Percentiles rank a stretch among this genome's conserved stretches.
Evolutionary conservation across 805 yeast species (phyloP).

Genomic region (Candida chilensis): DNA sequence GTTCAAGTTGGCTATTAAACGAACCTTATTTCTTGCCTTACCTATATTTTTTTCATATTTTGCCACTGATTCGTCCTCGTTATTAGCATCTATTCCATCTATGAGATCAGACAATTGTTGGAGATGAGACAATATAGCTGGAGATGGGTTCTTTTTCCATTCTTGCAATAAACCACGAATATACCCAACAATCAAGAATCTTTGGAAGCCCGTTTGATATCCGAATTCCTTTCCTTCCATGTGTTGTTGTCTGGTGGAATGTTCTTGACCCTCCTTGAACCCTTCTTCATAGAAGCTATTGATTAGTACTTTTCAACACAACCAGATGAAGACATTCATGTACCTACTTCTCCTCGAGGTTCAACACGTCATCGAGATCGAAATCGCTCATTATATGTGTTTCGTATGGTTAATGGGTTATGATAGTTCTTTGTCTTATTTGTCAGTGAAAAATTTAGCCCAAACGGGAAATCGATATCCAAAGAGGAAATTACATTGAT

Average conservation of each 20-base stretch:
- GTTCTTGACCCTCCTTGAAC: slow-evolving; percentile 57
- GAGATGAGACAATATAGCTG: slow-evolving; percentile 13
- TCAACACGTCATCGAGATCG: slow-evolving; percentile 38
- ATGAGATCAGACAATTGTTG: slow-evolving; percentile 15
- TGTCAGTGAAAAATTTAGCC: slow-evolving; percentile 11
- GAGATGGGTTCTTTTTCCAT: background rate
- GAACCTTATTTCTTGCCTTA: slow-evolving; percentile 27
- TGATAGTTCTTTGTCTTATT: slow-evolving; percentile 30
- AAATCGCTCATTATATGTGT: slow-evolving; percentile 16
- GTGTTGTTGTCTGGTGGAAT: slow-evolving; percentile 49
- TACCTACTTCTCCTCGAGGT: slow-evolving; percentile 44
- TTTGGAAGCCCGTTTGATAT: slow-evolving; percentile 66
- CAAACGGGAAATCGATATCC: slow-evolving; percentile 4
- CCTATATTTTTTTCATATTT: slow-evolving; percentile 19
- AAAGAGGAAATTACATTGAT: no score
- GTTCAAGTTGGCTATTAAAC: slow-evolving; percentile 20
- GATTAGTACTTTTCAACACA: slow-evolving; percentile 1
- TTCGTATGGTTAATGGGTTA: slow-evolving; percentile 19
- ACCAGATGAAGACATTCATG: background rate
- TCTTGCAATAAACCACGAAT: slow-evolving; percentile 30
- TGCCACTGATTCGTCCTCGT: slow-evolving; percentile 25
- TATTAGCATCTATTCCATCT: slow-evolving; percentile 11
- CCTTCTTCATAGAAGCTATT: slow-evolving; percentile 56
- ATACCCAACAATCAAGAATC: slow-evolving; percentile 64
- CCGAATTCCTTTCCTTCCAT: slow-evolving; percentile 84